Evolutionary conservation across 192 early-diverging fungal genomes (phyloP), one percentile per base, ranked within the genome.

Genomic region (Backusella sp.): DNA sequence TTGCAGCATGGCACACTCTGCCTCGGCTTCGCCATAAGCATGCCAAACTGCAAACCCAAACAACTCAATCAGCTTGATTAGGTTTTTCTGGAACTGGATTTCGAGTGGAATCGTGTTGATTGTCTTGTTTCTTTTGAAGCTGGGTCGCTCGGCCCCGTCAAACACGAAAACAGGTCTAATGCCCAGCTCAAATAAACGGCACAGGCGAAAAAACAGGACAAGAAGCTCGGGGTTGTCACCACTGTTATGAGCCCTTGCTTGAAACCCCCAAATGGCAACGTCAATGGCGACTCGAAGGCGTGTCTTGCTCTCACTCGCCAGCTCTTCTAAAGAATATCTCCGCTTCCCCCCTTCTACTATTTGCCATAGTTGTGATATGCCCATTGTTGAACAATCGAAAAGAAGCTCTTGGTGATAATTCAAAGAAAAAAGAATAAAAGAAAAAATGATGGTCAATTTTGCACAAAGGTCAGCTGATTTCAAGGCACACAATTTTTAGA

Each of bases 11-110:
- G 83, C 83, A 23, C 77, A 84, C 39, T 84, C 83, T 14, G 83
- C 83, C 46, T 83, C 83, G 4, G 83, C 82, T 62, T 82, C 80
- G 17, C 80, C 80, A 21, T 52, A 37, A 14, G 80, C 80, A 15
- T 78, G 21, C 80, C 80, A 82, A 17, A 59, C 34, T 0, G 66
- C 32, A 66, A 75, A 82, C 0, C 71, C 66, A 34, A 82, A 82
- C 19, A 59, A 30, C 35, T 68, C 26, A 19, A 82, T 68, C 36
- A 79, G 15, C 19, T 28, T 37, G 21, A 41, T 56, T 21, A 77
- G 17, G 15, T 72, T 34, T 4, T 30, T 15, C n/a, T 15, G 65
- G 4, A 62, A 68, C 3, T 66, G 49, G 1, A 34, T 49, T 32
- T 52, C 23, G 3, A 44, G 42, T 0, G 21, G 26, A 1, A 9